phyloP scores from a whole-genome alignment of 768 basidiomycete genomes.

The Mycena vulgaris region DNA sequence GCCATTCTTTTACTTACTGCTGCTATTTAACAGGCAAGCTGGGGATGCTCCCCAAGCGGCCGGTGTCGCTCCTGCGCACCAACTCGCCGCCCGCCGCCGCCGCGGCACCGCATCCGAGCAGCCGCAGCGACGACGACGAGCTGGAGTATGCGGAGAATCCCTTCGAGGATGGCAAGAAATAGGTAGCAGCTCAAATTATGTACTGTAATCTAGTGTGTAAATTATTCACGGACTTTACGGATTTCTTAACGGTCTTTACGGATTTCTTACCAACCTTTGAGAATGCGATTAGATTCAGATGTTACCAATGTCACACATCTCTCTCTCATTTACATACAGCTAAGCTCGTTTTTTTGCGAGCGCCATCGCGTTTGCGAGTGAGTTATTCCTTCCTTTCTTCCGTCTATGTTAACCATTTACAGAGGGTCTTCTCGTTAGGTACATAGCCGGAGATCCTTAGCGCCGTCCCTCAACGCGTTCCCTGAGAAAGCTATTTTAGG shows the following conservation, averaged over 20 bases:
- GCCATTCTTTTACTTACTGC: background rate
- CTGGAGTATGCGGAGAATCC: conserved; percentile 84
- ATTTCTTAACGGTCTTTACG: too few relatives aligned
- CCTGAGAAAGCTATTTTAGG: background rate
- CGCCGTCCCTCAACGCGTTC: background rate
- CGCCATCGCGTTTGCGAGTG: background rate
- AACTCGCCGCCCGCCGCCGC: conserved; percentile 40
- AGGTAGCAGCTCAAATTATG: background rate
- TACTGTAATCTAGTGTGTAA: background rate
- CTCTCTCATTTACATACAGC: too few relatives aligned
- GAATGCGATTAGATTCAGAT: too few relatives aligned
- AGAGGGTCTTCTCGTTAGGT: background rate
- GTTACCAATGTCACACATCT: too few relatives aligned
- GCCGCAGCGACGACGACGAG: conserved; percentile 62
- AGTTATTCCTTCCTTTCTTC: background rate
- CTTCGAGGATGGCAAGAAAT: conserved; percentile 67
- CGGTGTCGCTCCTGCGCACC: conserved; percentile 71
- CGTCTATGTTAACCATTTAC: background rate
- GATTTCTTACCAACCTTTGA: too few relatives aligned
- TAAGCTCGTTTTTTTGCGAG: background rate
- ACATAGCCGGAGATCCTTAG: background rate
- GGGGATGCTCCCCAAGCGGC: conserved; percentile 81
- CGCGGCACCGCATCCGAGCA: conserved; percentile 38
- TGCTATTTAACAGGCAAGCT: conserved; percentile 65
- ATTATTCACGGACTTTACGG: background rate